Base-by-base conservation (phyloP, 1,139 yeast species). In the Pichia norvegensis region DNA sequence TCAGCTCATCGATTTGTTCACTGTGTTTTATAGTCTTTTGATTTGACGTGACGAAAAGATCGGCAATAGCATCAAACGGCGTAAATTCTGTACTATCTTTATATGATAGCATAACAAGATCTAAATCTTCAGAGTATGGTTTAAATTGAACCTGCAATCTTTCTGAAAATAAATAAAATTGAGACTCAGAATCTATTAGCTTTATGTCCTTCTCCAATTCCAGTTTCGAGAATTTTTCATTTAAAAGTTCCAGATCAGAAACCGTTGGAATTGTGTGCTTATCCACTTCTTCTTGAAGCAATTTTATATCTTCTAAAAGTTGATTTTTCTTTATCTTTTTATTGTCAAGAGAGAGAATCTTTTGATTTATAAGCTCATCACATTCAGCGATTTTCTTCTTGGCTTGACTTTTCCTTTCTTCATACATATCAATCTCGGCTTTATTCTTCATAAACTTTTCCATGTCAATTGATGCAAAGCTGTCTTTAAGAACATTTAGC, bases 381-480 rank as follows among this genome's bases (percentile, higher is more conserved):
- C 27, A 20, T 19, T 38, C 35, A 3, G 46, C 33, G 14, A 47
- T 45, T 11, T 42, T 36, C 10, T 14, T 7, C 29, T 47, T 43
- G 11, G 36, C 22, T 9, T 13, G 17, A 4, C 7, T 19, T 17
- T 38, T 50, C 9, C 42, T 31, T 19, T 40, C 20, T 29, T 36
- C 42, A 3, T 42, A 17, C 1, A 11, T 16, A 25, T 41, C 44
- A 2, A 46, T 25, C 5, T 40, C 29, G 11, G 43, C 29, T 17
- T 42, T 46, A 16, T 38, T 35, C 4, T 38, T 40, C 21, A 33
- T 46, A 27, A 48, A 47, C 16, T 42, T 41, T 8, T 46, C 47
- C 2, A 48, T 40, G 36, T 52, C 46, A 0, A 48, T 38, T 4
- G 44, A 31, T 8, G 40, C 41, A 52, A 53, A 49, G 25, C 46